Evolutionary conservation across 495 filamentous ascomycete genomes (phyloP), one percentile per base, ranked within the genome.

Genomic region (Platismatia glauca): DNA sequence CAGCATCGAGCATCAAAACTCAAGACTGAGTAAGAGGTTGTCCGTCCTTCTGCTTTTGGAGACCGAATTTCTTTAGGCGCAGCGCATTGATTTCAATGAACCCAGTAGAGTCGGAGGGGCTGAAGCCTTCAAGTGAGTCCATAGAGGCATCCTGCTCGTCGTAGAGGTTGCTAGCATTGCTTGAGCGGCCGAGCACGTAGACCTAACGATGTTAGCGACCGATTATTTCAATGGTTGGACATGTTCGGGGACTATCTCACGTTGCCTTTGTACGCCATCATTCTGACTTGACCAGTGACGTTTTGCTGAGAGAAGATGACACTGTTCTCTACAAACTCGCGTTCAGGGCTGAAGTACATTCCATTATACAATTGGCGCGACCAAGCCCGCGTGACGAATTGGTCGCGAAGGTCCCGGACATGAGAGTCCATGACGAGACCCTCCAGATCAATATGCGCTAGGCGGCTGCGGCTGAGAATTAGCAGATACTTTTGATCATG

Each of bases 41-140:
- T 27, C 86, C 86, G 61, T 84, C 79, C 69, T 79, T 82, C 52
- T 75, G 77, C 83, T 88, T 89, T 65, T 78, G 77, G 67, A 80
- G 78, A 56, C 89, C 90, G 69, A 87, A 95, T 82, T 95, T 95
- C 85, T 94, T 90, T 53, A 96, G 81, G 61, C 91, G 82, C 73
- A 95, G 94, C 58, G 87, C 86, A 67, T 90, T 81, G 63, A 94
- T 86, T 58, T 75, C 82, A 70, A 95, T 92, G 77, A 95, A 95
- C 35, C 90, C 89, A 39, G 85, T 59, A n/a, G 57, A 31, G 24
- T 59, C 58, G 4, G 27, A 13, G 22, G 41, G 27, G 20, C 31
- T 48, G 41, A 59, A 59, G 46, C 35, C 35, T 33, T 59, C 57
- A 20, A 59, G 24, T 7, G 43, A 48, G 29, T 59, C 58, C 58